phyloP scores from a whole-genome alignment of 768 basidiomycete species.

The Nidularia sp. region DNA sequence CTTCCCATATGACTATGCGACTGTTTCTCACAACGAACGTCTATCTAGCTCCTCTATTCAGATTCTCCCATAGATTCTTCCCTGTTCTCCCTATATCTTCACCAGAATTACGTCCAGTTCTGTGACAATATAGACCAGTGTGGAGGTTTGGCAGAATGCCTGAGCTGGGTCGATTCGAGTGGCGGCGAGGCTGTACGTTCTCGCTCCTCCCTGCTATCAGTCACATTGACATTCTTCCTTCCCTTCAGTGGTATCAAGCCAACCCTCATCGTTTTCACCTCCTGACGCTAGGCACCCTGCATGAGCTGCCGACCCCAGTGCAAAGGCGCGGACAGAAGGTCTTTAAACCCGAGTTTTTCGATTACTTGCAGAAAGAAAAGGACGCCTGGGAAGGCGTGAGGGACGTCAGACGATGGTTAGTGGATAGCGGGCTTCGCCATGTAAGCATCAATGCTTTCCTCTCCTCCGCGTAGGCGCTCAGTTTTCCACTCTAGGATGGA shows the following conservation, averaged over 20 bases:
- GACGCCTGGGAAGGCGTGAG: conserved; percentile 58
- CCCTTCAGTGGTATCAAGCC: conserved; percentile 55
- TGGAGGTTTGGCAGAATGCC: conserved; percentile 61
- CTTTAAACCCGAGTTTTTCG: conserved; percentile 86
- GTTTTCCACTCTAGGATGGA: conserved; percentile 9
- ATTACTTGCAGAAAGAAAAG: conserved; percentile 48
- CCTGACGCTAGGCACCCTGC: conserved; percentile 76
- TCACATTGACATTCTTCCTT: neutral
- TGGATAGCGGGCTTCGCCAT: conserved; percentile 17
- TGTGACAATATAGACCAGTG: conserved; percentile 76
- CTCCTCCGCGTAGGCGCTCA: conserved; percentile 1
- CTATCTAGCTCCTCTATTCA: conserved; percentile 61
- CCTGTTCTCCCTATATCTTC: conserved; percentile 83
- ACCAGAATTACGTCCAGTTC: conserved; percentile 91
- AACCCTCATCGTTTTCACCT: conserved; percentile 88
- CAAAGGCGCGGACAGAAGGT: conserved; percentile 74
- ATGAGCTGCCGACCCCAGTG: conserved; percentile 85
- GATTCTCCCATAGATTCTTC: conserved; percentile 91
- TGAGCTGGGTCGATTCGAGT: conserved; percentile 75
- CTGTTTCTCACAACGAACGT: neutral
- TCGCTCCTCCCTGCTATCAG: conserved; percentile 1
- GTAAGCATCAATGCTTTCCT: conserved; percentile 8
- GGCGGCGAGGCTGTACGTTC: conserved; percentile 55
- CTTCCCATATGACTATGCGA: neutral
- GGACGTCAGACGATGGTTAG: conserved; percentile 57